Percentiles rank a stretch among this genome's conserved stretches.
phyloP scores from a whole-genome alignment of 2,329 filamentous ascomycete genomes.

The Amauroascus verrucosus region DNA sequence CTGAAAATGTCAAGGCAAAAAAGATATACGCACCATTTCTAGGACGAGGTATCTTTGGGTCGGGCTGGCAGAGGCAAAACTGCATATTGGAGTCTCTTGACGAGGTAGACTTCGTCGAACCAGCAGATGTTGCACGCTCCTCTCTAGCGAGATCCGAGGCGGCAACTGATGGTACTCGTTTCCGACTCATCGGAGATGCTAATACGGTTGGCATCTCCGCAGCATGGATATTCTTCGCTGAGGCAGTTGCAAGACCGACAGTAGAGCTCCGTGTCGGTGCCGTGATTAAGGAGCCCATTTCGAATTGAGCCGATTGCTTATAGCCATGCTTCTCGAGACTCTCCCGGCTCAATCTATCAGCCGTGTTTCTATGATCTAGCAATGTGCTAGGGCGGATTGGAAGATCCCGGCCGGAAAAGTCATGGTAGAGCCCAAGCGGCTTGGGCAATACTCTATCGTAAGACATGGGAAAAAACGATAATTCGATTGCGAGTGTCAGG shows the following conservation, averaged over 20 bases:
- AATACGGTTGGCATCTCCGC: conserved; percentile 1
- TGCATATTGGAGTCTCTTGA: conserved; percentile 39
- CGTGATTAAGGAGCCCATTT: background rate
- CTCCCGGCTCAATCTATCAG: conserved; percentile 19
- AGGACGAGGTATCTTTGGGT: conserved; percentile 60
- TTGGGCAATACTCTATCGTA: conserved; percentile 41
- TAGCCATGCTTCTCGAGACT: background rate
- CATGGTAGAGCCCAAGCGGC: conserved; percentile 35
- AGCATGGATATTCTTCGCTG: background rate
- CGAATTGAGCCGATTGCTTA: background rate
- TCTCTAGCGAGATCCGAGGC: conserved; percentile 6
- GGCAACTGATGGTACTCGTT: conserved; percentile 7
- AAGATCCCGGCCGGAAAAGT: conserved; percentile 26
- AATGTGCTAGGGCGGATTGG: conserved; percentile 29
- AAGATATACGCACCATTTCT: conserved; percentile 52
- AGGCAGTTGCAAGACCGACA: background rate
- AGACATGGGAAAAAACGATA: conserved; percentile 30
- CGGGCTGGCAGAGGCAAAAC: conserved; percentile 60
- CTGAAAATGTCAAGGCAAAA: background rate
- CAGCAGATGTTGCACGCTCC: conserved; percentile 24
- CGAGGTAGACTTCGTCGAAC: conserved; percentile 26
- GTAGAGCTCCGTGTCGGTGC: background rate
- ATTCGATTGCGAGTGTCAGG: background rate
- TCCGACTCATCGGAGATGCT: conserved; percentile 8
- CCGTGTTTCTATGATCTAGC: conserved; percentile 36